Evolutionary conservation across 371 early-diverging fungal species (phyloP).

Genomic region (Rhizopus sp.): DNA sequence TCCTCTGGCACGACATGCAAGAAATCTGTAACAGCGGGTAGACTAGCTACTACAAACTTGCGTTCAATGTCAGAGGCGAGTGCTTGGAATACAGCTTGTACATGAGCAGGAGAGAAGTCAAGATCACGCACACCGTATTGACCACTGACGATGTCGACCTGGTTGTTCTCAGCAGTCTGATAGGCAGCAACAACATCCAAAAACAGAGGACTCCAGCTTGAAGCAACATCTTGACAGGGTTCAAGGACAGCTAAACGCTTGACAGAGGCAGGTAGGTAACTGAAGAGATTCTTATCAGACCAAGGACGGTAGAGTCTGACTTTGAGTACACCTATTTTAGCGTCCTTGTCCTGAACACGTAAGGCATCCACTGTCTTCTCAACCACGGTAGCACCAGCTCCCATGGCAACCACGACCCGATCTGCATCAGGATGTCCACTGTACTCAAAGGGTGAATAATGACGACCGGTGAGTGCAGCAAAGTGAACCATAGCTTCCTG

Average conservation of each 20-base stretch:
- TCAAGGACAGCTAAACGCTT: conserved; percentile 70
- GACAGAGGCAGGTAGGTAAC: conserved; percentile 57
- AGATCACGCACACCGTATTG: conserved; percentile 53
- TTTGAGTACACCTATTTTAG: conserved; percentile 62
- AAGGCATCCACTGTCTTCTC: conserved; percentile 36
- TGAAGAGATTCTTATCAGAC: conserved; percentile 57
- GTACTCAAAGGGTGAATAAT: conserved; percentile 53
- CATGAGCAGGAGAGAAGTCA: conserved; percentile 46
- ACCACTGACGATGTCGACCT: conserved; percentile 53
- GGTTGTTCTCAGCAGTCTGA: conserved; percentile 52
- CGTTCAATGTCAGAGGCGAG: conserved; percentile 19
- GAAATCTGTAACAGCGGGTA: conserved; percentile 7
- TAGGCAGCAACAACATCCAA: conserved; percentile 74
- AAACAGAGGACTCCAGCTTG: conserved; percentile 78
- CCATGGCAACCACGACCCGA: conserved; percentile 63
- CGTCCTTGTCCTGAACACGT: conserved; percentile 22
- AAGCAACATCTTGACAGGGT: conserved; percentile 60
- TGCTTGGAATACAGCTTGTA: conserved; percentile 45
- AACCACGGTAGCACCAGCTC: conserved; percentile 59
- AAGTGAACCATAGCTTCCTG: conserved; percentile 44
- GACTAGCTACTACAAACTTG: conserved; percentile 41
- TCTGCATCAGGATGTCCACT: conserved; percentile 58
- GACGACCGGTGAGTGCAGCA: conserved; percentile 45
- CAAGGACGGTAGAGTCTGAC: conserved; percentile 69
- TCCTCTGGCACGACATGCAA: conserved; percentile 8